Conservation (phyloP, 1,284 basidiomycete species). For the Puccinia hordei region DNA sequence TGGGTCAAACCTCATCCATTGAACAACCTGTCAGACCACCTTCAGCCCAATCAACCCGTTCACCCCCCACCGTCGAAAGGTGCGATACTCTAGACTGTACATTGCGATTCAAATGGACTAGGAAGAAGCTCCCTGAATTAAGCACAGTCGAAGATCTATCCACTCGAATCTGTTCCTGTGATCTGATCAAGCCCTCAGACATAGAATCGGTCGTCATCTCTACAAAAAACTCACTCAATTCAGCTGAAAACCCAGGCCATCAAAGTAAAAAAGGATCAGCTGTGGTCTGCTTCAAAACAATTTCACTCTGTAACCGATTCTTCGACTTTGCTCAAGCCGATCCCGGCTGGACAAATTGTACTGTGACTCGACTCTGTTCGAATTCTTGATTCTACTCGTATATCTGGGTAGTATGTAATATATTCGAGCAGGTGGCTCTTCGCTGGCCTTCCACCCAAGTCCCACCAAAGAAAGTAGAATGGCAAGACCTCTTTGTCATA, state of each 20-base stretch:
- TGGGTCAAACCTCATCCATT: background rate
- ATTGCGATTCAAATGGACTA: conserved; percentile 39
- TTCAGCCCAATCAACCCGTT: background rate
- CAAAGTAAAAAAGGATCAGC: conserved; percentile 26
- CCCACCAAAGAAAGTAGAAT: no score
- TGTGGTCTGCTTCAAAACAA: conserved; percentile 35
- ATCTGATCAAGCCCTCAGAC: conserved; percentile 18
- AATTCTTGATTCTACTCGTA: conserved; percentile 11
- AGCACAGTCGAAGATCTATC: conserved; percentile 21
- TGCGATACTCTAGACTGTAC: conserved; percentile 13
- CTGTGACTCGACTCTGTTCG: background rate
- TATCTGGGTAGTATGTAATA: background rate
- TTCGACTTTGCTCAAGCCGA: conserved; percentile 28
- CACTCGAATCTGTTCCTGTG: background rate
- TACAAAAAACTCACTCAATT: conserved; percentile 7
- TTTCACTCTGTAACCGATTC: conserved; percentile 17
- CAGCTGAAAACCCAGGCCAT: background rate
- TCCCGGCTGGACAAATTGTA: conserved; percentile 40
- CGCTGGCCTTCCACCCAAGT: background rate
- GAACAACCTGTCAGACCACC: background rate
- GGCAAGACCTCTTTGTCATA: no score
- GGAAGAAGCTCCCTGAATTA: conserved; percentile 26
- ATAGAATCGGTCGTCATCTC: conserved; percentile 44
- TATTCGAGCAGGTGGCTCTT: background rate
- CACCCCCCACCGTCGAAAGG: background rate